A percentile compares a stretch with the other conserved stretches of the same genome.
Evolutionary conservation across 257 asterid species (phyloP).

Genomic region (Ocimum tenuiflorum): DNA sequence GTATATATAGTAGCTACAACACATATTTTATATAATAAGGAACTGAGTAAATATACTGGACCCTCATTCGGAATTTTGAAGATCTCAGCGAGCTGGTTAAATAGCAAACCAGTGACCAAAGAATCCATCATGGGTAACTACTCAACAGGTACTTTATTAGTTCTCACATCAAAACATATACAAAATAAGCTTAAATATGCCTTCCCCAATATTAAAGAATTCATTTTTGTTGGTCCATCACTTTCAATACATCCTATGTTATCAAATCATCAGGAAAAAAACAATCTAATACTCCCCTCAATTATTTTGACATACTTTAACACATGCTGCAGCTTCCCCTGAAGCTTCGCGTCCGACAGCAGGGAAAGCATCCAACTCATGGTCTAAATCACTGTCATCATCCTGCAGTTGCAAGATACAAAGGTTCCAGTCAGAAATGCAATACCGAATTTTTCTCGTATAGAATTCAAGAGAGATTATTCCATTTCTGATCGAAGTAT

Average conservation of each 20-base stretch:
- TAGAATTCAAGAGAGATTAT: background rate
- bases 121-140: background rate
- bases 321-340: constrained; percentile 74
- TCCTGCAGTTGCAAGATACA: constrained; percentile 42
- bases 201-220: background rate
- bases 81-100: background rate
- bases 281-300: background rate
- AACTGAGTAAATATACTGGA: background rate
- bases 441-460: background rate
- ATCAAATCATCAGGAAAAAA: background rate
- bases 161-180: background rate
- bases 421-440: constrained; percentile 5
- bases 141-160: background rate
- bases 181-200: background rate
- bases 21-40: background rate
- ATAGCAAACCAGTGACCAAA: background rate
- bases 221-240: background rate
- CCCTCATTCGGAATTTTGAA: background rate
- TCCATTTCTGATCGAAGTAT: background rate
- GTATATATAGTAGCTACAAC: background rate
- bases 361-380: constrained; percentile 67
- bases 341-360: constrained; percentile 58
- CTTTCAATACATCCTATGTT: background rate
- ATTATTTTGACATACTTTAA: constrained; percentile 38
- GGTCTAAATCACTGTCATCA: constrained; percentile 79